phyloP scores from a whole-genome alignment of 768 basidiomycete genomes.

The Filobasidium wieringae region DNA sequence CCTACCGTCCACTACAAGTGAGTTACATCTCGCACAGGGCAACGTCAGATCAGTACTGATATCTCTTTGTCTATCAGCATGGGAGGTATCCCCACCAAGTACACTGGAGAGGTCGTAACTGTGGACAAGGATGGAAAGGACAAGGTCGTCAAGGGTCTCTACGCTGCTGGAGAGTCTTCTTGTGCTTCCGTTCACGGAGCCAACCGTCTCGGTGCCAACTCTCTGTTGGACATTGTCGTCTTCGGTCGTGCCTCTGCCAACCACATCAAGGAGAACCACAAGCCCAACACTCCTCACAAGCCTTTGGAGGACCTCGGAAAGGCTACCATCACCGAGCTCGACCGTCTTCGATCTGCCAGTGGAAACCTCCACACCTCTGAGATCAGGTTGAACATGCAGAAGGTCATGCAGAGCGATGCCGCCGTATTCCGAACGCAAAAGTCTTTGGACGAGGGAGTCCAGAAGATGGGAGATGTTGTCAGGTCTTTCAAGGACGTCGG shows the following conservation, averaged over 20 bases:
- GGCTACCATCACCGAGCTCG: slow-evolving; percentile 70
- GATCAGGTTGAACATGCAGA: slow-evolving; percentile 92
- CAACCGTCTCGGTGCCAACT: slow-evolving; percentile 98
- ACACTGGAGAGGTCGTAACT: slow-evolving; percentile 93
- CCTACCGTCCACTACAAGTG: slow-evolving; percentile 99
- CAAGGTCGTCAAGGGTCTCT: slow-evolving; percentile 85
- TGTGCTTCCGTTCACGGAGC: slow-evolving; percentile 98
- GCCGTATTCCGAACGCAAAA: slow-evolving; percentile 57
- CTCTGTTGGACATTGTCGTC: slow-evolving; percentile 94
- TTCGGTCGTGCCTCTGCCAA: slow-evolving; percentile 99
- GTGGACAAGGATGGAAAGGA: slow-evolving; percentile 80
- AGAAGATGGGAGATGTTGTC: slow-evolving; percentile 74
- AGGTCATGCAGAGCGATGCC: slow-evolving; percentile 67
- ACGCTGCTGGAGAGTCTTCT: slow-evolving; percentile 97
- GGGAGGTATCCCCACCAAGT: slow-evolving; percentile 98
- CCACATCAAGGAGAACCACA: slow-evolving; percentile 83
- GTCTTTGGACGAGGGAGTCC: slow-evolving; percentile 81
- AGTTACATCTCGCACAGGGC: slow-evolving; percentile 33
- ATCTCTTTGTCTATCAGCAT: slow-evolving; percentile 41
- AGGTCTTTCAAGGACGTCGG: slow-evolving; percentile 80
- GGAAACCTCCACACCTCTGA: slow-evolving; percentile 79
- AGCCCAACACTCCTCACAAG: slow-evolving; percentile 84
- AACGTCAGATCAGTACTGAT: neutral
- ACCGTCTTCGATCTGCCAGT: slow-evolving; percentile 60
- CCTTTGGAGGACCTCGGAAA: slow-evolving; percentile 73